Conservation (phyloP, 2,329 filamentous ascomycete genomes). For the Paraphaeosphaeria minitans region DNA sequence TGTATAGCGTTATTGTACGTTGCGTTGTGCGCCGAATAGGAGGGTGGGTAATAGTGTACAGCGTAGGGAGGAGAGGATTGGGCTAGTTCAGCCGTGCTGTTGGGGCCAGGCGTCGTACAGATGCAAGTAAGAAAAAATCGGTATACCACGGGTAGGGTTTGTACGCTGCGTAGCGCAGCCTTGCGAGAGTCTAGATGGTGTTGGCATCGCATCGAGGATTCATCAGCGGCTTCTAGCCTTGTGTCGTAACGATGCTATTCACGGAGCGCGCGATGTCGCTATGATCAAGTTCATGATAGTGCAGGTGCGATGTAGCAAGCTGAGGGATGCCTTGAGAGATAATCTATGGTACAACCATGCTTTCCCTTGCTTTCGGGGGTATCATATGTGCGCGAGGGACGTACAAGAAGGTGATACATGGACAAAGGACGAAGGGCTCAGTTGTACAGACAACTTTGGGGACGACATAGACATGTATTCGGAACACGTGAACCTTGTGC, state of each 20-base stretch:
- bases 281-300: not conserved
- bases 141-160: not conserved
- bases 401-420: constrained; percentile 2
- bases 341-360: constrained; percentile 1
- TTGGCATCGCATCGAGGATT: not conserved
- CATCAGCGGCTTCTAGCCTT: not conserved
- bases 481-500: not conserved
- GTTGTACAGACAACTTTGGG: constrained; percentile 3
- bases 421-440: not conserved
- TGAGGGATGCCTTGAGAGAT: not conserved
- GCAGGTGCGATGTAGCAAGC: not conserved
- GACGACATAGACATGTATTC: not conserved
- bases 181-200: constrained; percentile 1
- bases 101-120: not conserved
- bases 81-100: not conserved
- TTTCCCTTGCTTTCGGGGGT: constrained; percentile 2
- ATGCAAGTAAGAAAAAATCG: not conserved
- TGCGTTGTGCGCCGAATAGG: not conserved
- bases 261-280: constrained; percentile 3
- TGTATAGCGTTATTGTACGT: constrained; percentile 5
- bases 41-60: not conserved
- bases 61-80: constrained; percentile 4
- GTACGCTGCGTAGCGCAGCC: not conserved
- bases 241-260: not conserved
- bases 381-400: not conserved